A percentile compares a stretch with the other conserved stretches of the same genome.
phyloP scores from a whole-genome alignment of 1,284 basidiomycete genomes.

The Tilletiopsis washingtonensis region DNA sequence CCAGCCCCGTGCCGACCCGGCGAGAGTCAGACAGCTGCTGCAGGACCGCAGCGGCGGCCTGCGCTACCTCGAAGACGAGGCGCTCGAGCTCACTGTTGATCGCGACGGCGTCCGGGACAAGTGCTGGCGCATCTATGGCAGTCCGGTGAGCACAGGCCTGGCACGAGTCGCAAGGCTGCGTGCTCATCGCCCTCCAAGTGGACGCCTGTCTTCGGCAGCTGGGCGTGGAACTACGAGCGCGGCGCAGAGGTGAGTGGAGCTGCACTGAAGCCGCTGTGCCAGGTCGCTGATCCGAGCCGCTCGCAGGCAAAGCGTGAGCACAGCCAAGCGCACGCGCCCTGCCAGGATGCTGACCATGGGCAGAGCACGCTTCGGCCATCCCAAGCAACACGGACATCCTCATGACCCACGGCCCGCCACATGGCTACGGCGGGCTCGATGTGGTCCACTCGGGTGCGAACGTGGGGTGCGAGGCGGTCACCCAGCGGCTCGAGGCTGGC shows the following conservation, averaged over 20 bases:
- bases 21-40: conserved; percentile 1
- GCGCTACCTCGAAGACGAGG: conserved; percentile 15
- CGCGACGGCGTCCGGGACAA: conserved; percentile 6
- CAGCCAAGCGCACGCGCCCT: not conserved
- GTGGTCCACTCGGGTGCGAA: conserved; percentile 12
- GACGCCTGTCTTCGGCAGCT: conserved; percentile 19
- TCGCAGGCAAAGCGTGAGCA: not conserved
- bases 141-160: conserved; percentile 14
- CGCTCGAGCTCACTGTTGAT: conserved; percentile 8
- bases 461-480: conserved; percentile 25
- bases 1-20: conserved; percentile 5
- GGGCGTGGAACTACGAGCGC: conserved; percentile 29
- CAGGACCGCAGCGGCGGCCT: not conserved
- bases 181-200: conserved; percentile 3
- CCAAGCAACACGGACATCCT: conserved; percentile 15
- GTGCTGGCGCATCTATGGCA: conserved; percentile 18
- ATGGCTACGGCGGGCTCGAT: conserved; percentile 13
- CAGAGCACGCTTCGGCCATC: conserved; percentile 8
- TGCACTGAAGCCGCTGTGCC: not conserved
- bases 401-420: conserved; percentile 20
- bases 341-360: not conserved
- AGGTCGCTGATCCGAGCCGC: not conserved
- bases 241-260: conserved; percentile 1
- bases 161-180: not conserved
- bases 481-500: conserved; percentile 8